phyloP scores from a whole-genome alignment of 176 grass and related monocot species.

The Juncus inflexus region DNA sequence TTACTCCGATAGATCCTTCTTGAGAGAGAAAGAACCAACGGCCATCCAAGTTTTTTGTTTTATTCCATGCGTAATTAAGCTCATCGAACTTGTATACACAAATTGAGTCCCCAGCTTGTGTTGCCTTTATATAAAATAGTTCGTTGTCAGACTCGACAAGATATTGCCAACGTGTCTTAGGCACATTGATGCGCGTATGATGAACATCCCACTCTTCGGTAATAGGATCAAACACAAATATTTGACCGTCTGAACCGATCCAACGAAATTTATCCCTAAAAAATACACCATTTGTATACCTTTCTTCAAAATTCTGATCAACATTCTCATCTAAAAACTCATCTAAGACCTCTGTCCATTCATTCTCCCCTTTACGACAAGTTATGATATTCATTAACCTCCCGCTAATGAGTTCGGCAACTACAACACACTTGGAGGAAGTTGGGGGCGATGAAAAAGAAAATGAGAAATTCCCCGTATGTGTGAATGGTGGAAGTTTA shows the following conservation, averaged over 20 bases:
- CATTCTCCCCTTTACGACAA: constrained; percentile 2
- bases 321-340: too few relatives aligned
- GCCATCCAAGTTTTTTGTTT: not conserved
- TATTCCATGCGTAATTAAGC: not conserved
- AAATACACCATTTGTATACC: not conserved
- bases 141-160: constrained; percentile 7
- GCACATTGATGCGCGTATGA: not conserved
- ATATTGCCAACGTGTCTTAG: not conserved
- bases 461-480: not conserved
- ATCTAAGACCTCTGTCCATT: not conserved
- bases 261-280: not conserved
- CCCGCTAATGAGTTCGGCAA: not conserved
- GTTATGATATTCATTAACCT: not conserved
- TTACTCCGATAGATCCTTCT: not conserved
- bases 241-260: not conserved
- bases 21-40: not conserved
- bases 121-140: constrained; percentile 1
- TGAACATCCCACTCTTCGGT: not conserved
- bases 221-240: constrained; percentile 5
- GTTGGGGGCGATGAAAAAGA: constrained; percentile 15
- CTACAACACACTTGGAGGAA: constrained; percentile 3
- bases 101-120: not conserved
- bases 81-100: not conserved
- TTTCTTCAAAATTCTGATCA: too few relatives aligned
- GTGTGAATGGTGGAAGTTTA: not conserved